phyloP scores from a whole-genome alignment of 2,329 filamentous ascomycete species.

The Colletotrichum coccodes region DNA sequence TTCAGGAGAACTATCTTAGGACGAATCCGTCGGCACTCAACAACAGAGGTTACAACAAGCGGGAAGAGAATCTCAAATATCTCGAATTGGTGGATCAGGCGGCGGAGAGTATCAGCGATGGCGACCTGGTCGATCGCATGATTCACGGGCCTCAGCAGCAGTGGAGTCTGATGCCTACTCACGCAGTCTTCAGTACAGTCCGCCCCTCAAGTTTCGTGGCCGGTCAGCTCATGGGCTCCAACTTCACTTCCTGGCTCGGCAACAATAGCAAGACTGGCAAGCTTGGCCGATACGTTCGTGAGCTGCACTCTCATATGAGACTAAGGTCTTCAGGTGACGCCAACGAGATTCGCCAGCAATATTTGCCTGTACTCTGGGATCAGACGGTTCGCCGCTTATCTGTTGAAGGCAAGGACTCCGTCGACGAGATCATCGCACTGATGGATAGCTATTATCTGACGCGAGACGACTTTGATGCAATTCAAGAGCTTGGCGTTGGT shows the following conservation, averaged over 20 bases:
- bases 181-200: constrained; percentile 95
- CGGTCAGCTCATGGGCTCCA: constrained; percentile 78
- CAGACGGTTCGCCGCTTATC: constrained; percentile 80
- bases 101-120: constrained; percentile 96
- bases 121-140: constrained; percentile 96
- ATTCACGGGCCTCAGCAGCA: constrained; percentile 98
- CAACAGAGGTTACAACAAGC: constrained; percentile 66
- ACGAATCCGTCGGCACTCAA: constrained; percentile 77
- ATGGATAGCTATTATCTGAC: constrained; percentile 99
- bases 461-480: constrained; percentile 92
- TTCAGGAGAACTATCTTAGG: constrained; percentile 96
- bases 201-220: constrained; percentile 87
- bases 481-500: constrained; percentile 91
- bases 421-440: constrained; percentile 86
- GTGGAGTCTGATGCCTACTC: constrained; percentile 97
- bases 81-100: constrained; percentile 88
- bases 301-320: constrained; percentile 97
- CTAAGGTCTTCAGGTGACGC: constrained; percentile 89
- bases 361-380: constrained; percentile 88
- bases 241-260: constrained; percentile 92
- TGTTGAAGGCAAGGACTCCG: constrained; percentile 81
- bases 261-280: constrained; percentile 90
- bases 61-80: constrained; percentile 81
- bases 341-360: constrained; percentile 94
- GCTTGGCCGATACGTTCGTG: constrained; percentile 84